Percentiles rank a stretch among this genome's conserved stretches.
These are phyloP conservation scores for Chaetoceros muelleri DNA, from an alignment of 108 stramenopile genomes.

Conservation along the genomic window DNA sequence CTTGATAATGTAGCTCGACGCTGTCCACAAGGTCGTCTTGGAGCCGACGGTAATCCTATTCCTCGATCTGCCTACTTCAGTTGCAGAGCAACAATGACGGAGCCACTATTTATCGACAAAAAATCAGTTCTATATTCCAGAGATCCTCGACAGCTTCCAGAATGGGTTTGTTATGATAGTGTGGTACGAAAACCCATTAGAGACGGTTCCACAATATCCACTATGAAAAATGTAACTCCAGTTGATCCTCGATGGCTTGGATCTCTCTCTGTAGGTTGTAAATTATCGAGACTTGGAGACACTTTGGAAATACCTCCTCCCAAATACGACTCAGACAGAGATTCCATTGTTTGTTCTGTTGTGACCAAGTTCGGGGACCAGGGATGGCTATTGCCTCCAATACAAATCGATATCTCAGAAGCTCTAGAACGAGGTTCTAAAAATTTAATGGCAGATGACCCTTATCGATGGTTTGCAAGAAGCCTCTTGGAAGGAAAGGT, in stretches of 20 bases:
- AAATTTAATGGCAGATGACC: constrained; percentile 51
- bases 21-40: constrained; percentile 52
- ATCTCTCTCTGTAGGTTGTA: constrained; percentile 51
- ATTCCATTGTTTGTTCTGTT: constrained; percentile 67
- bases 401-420: constrained; percentile 49
- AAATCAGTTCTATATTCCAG: constrained; percentile 53
- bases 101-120: constrained; percentile 71
- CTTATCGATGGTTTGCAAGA: constrained; percentile 77
- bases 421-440: constrained; percentile 20
- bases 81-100: constrained; percentile 32
- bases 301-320: constrained; percentile 56
- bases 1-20: constrained; percentile 74
- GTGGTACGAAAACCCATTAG: constrained; percentile 50
- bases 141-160: constrained; percentile 46
- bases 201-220: constrained; percentile 51
- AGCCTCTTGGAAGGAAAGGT: constrained; percentile 77
- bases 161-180: constrained; percentile 74
- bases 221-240: constrained; percentile 76
- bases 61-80: constrained; percentile 68
- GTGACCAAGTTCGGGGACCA: constrained; percentile 62
- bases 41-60: constrained; percentile 44
- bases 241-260: constrained; percentile 69
- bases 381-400: constrained; percentile 70
- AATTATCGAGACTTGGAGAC: constrained; percentile 43
- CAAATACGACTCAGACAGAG: constrained; percentile 48